Conservation (phyloP, 495 filamentous ascomycete genomes). For the Tuber umbilicatum region DNA sequence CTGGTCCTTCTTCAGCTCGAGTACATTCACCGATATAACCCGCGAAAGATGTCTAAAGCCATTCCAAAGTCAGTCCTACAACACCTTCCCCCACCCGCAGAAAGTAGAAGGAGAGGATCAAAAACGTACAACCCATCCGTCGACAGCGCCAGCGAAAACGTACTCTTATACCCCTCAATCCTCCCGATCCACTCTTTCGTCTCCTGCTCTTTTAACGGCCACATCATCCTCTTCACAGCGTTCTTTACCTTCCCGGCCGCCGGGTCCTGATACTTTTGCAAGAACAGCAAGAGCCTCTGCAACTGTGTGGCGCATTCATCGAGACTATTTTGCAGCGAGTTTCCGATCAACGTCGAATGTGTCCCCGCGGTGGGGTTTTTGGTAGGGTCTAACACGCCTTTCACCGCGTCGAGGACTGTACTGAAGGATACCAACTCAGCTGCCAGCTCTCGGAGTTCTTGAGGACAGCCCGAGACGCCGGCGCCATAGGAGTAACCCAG, state of each 20-base stretch:
- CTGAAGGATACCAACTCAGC: slow-evolving; percentile 6
- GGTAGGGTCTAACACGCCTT: slow-evolving; percentile 8
- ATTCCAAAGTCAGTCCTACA: slow-evolving; percentile 5
- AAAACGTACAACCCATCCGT: slow-evolving; percentile 26
- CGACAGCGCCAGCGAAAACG: slow-evolving; percentile 16
- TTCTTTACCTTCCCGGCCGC: slow-evolving; percentile 13
- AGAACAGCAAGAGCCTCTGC: neutral
- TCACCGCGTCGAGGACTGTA: slow-evolving; percentile 5
- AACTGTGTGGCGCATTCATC: slow-evolving; percentile 3
- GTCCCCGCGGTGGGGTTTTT: neutral
- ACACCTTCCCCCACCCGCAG: slow-evolving; percentile 3
- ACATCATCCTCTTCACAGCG: slow-evolving; percentile 22
- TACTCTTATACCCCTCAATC: slow-evolving; percentile 20
- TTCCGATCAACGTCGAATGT: neutral
- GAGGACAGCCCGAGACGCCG: slow-evolving; percentile 8
- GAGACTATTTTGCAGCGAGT: neutral
- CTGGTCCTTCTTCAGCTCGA: slow-evolving; percentile 7
- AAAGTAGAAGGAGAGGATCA: neutral
- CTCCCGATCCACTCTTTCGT: slow-evolving; percentile 28
- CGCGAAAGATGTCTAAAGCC: slow-evolving; percentile 15
- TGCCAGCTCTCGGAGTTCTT: slow-evolving; percentile 18
- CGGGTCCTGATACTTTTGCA: slow-evolving; percentile 2
- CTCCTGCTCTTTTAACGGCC: slow-evolving; percentile 38
- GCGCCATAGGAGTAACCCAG: slow-evolving; percentile 11
- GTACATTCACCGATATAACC: slow-evolving; percentile 22